Conservation (phyloP, 805 yeast genomes). For the Kodamaea kaohsiungensis region DNA sequence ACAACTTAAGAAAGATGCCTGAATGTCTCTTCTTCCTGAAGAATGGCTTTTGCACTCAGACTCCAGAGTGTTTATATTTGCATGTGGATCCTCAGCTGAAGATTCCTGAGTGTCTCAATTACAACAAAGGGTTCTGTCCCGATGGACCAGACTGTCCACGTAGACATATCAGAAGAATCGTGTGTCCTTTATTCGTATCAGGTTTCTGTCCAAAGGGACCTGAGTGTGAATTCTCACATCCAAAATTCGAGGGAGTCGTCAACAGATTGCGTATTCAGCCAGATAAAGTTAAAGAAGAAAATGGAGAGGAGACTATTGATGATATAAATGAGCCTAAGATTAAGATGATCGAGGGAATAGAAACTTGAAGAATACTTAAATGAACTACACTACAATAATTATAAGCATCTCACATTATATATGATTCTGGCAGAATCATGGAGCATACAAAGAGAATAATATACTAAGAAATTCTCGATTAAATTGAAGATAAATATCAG, state of each 20-base stretch:
- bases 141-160: slow-evolving; percentile 85
- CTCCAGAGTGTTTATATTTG: slow-evolving; percentile 89
- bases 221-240: slow-evolving; percentile 79
- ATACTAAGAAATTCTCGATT: too few relatives aligned
- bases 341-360: background rate
- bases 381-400: too few relatives aligned
- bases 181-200: slow-evolving; percentile 78
- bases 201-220: slow-evolving; percentile 53
- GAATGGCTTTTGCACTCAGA: slow-evolving; percentile 84
- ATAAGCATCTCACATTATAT: too few relatives aligned
- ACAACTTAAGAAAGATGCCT: slow-evolving; percentile 92
- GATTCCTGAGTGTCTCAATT: slow-evolving; percentile 85
- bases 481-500: too few relatives aligned
- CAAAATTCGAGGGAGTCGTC: slow-evolving; percentile 57
- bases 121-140: slow-evolving; percentile 86
- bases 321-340: background rate
- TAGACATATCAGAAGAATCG: slow-evolving; percentile 72
- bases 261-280: slow-evolving; percentile 45
- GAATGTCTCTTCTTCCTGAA: slow-evolving; percentile 88
- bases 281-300: slow-evolving; percentile 33
- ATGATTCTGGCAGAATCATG: too few relatives aligned
- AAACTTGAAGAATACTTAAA: too few relatives aligned
- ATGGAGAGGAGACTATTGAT: background rate
- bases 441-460: too few relatives aligned
- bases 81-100: slow-evolving; percentile 89